Percentiles rank a stretch among this genome's conserved stretches.
Evolutionary conservation across 1,284 basidiomycete genomes (phyloP).

Genomic region (Xanthoconium separans): DNA sequence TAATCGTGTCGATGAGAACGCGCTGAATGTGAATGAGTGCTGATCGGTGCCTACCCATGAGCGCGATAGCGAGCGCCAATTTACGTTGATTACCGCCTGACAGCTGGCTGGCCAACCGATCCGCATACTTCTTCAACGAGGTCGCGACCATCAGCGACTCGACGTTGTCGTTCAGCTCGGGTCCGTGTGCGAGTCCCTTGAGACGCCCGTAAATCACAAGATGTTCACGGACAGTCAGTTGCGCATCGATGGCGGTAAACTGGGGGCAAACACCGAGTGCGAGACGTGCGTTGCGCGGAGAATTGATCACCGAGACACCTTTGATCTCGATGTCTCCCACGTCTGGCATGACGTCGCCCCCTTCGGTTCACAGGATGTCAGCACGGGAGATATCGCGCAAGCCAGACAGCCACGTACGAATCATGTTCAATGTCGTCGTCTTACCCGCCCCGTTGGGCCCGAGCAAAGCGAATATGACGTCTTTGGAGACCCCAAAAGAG

Average conservation of each 20-base stretch:
- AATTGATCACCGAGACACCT: slow-evolving; percentile 58
- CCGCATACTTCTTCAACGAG: slow-evolving; percentile 59
- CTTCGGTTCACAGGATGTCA: slow-evolving; percentile 29
- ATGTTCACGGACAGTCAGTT: slow-evolving; percentile 77
- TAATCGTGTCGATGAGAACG: neutral
- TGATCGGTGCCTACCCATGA: slow-evolving; percentile 55
- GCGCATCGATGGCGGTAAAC: slow-evolving; percentile 78
- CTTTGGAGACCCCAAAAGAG: slow-evolving; percentile 61
- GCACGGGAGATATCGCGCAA: neutral
- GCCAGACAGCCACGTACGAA: slow-evolving; percentile 46
- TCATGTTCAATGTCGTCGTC: slow-evolving; percentile 77
- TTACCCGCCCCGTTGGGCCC: slow-evolving; percentile 84
- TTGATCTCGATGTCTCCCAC: slow-evolving; percentile 66
- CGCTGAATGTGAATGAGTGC: neutral
- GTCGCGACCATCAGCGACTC: slow-evolving; percentile 59
- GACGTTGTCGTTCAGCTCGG: slow-evolving; percentile 54
- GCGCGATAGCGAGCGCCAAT: slow-evolving; percentile 71
- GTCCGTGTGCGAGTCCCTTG: slow-evolving; percentile 58
- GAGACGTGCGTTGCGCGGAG: slow-evolving; percentile 60
- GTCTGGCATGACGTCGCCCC: slow-evolving; percentile 62
- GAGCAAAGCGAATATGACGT: slow-evolving; percentile 71
- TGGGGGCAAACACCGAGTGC: slow-evolving; percentile 80
- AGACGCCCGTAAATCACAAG: slow-evolving; percentile 64
- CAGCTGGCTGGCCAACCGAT: slow-evolving; percentile 69
- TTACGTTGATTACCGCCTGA: slow-evolving; percentile 84